Base-by-base conservation (phyloP, 352 stramenopile genomes). In the Peronospora farinosa region DNA sequence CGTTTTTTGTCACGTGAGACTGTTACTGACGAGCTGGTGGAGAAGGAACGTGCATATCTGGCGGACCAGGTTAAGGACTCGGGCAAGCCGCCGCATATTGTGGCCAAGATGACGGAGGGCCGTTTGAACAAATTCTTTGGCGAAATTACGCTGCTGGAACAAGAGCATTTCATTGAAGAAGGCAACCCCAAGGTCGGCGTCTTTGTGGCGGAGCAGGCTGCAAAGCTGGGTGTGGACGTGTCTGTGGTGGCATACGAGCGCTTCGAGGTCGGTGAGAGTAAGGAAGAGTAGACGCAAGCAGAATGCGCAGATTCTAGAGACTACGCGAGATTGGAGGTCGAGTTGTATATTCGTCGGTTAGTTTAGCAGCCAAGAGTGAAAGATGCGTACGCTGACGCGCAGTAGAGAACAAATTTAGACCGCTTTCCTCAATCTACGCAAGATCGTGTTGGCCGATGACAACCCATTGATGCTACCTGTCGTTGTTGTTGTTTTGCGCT, bases 151-250 rank as follows among this genome's bases (percentile, higher is more conserved):
- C 70, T 98, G 52, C 70, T 92, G 35, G 84, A 97, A 55, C 93
- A 98, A 67, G 60, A 84, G 44, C 93, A 98, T 60, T 95, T 97
- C 67, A 88, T 97, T 12, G 91, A 97, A 45, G 93, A 98, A 48
- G 88, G 88, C 31, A 91, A 85, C 63, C 84, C 81, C 28, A 95
- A 90, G 62, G 75, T 96, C 23, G 66, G 76, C 23, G 69, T 69
- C 37, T 95, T 92, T 39, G 71, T 96, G 19, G 76, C 79, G 3
- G 63, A 66, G 25, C 62, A 67, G 23, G 59, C 54, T 39, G 79
- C 84, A 56, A 86, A 83, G 63, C 69, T 88, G 40, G 80, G 80
- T 40, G 58, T 86, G 7, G 65, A 81, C 44, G 56, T 91, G 36
- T 69, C 63, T 16, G 64, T 91, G 27, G 65, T 55, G 10, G 78